Conservation (phyloP, 257 asterid species). For the Penstemon davidsonii region DNA sequence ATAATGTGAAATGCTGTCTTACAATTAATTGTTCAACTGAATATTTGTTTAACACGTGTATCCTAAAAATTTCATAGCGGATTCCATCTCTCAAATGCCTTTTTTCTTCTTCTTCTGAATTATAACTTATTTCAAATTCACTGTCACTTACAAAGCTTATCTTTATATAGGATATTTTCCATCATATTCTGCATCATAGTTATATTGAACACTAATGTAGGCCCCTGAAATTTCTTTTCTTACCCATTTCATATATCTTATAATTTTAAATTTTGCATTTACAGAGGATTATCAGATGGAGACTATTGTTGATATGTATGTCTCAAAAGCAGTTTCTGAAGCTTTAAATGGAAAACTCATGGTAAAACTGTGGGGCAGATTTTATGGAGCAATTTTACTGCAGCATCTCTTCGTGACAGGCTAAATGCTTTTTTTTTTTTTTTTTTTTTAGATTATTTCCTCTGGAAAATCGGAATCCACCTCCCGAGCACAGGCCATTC, state of each 20-base stretch:
- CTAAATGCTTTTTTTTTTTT: conserved; percentile 28
- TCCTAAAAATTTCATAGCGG: not conserved
- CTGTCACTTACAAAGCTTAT: not conserved
- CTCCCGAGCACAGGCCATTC: conserved; percentile 67
- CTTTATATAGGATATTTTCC: no score
- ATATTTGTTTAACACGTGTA: conserved; percentile 15
- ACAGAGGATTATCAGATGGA: conserved; percentile 62
- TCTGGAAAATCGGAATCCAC: conserved; percentile 72
- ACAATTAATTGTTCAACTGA: conserved; percentile 1
- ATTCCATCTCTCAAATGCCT: not conserved
- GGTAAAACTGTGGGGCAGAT: conserved; percentile 44
- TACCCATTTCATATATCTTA: conserved; percentile 25
- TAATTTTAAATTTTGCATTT: conserved; percentile 29
- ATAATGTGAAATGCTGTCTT: not conserved
- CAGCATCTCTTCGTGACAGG: conserved; percentile 27
- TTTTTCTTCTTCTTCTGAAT: not conserved
- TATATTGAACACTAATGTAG: no score
- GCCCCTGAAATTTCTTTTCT: not conserved
- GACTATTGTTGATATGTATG: conserved; percentile 64
- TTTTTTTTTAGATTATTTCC: conserved; percentile 69
- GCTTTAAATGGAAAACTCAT: conserved; percentile 55
- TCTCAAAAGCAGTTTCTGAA: conserved; percentile 57
- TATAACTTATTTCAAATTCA: conserved; percentile 18
- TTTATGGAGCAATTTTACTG: conserved; percentile 15
- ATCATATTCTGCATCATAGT: not conserved